Percentiles rank a stretch among this genome's conserved stretches.
phyloP scores from a whole-genome alignment of 2,329 filamentous ascomycete genomes.

The Ceratocystis colombiana region DNA sequence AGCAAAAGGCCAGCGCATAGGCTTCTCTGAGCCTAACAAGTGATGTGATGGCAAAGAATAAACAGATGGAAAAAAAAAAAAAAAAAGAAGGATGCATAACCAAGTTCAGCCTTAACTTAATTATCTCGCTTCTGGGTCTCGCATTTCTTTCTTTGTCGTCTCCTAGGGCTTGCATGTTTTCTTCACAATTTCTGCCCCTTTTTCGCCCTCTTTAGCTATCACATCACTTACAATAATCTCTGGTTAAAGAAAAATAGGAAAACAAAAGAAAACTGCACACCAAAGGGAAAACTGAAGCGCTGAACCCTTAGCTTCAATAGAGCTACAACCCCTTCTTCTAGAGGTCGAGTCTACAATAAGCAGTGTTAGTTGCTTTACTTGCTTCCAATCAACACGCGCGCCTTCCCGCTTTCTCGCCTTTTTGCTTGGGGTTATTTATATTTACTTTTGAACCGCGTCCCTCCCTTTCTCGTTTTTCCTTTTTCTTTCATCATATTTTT shows the following conservation, averaged over 20 bases:
- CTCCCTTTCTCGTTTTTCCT: neutral
- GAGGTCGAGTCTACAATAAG: no score
- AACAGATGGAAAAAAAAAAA: neutral
- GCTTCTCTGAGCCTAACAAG: neutral
- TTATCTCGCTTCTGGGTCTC: neutral
- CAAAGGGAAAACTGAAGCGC: no score
- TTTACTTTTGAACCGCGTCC: neutral
- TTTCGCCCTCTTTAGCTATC: neutral
- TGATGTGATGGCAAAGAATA: neutral
- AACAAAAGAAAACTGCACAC: no score
- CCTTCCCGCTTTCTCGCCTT: conserved; percentile 1
- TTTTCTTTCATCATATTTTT: neutral
- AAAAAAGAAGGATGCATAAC: neutral
- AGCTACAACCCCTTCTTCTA: no score
- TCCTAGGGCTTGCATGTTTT: neutral
- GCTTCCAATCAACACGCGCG: conserved; percentile 7
- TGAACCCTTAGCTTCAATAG: no score
- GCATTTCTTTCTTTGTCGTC: neutral
- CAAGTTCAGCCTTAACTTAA: no score
- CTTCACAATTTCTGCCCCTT: neutral
- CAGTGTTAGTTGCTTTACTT: conserved; percentile 4
- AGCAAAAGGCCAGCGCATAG: conserved; percentile 9
- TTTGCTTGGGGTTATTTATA: neutral
- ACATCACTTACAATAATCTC: no score
- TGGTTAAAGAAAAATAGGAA: no score